Percentiles rank a stretch among this genome's conserved stretches.
Conservation (phyloP, 176 grass and related monocot species). For the Hyparrhenia diplandra region DNA sequence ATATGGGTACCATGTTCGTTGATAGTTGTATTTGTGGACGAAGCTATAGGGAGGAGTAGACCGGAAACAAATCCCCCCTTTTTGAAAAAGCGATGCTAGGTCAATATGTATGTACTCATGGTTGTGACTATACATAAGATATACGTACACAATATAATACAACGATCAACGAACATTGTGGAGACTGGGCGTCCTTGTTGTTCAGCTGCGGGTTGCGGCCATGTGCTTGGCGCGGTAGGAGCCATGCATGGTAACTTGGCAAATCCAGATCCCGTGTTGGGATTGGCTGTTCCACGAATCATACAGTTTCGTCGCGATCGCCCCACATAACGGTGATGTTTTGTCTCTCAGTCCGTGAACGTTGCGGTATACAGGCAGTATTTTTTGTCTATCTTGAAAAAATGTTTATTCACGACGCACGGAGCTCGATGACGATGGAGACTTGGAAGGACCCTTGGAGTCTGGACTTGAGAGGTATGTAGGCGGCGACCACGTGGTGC, state of each 20-base stretch:
- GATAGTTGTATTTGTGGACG: no score
- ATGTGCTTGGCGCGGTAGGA: not conserved
- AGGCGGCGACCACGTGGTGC: not conserved
- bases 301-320: constrained; percentile 17
- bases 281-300: not conserved
- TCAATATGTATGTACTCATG: no score
- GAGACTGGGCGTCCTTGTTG: no score
- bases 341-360: not conserved
- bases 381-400: not conserved
- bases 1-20: no score
- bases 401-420: constrained; percentile 1
- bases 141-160: no score
- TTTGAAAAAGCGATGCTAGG: no score
- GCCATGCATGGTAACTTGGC: not conserved
- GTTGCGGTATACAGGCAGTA: not conserved
- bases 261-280: not conserved
- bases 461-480: not conserved
- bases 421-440: not conserved
- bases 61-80: no score
- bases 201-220: not conserved
- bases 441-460: not conserved
- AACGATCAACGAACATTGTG: no score
- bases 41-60: no score
- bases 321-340: constrained; percentile 7
- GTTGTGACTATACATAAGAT: no score